Evolutionary conservation across 768 basidiomycete genomes (phyloP).

Genomic region (Floccularia luteovirens): DNA sequence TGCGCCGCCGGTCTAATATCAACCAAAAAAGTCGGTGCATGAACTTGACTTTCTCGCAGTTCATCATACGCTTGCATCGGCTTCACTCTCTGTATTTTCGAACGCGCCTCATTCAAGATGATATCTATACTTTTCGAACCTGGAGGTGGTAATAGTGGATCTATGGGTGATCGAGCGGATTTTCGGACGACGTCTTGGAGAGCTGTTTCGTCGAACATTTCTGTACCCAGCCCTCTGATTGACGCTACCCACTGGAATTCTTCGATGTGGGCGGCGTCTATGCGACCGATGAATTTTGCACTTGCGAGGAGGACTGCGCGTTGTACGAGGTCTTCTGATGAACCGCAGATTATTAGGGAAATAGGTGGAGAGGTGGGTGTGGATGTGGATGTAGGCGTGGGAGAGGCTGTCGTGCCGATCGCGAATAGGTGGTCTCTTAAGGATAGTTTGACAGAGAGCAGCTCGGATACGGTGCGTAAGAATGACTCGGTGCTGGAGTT

Average conservation of each 20-base stretch:
- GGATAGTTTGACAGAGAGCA: constrained; percentile 32
- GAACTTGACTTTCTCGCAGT: constrained; percentile 41
- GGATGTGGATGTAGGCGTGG: too few relatives aligned
- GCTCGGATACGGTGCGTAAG: constrained; percentile 43
- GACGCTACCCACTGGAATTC: constrained; percentile 30
- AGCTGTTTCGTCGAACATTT: constrained; percentile 56
- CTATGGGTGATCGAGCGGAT: constrained; percentile 47
- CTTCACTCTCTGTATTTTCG: constrained; percentile 57
- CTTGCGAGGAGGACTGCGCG: constrained; percentile 57
- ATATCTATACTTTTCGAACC: constrained; percentile 54
- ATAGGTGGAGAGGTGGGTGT: constrained; percentile 21
- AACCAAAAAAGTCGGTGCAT: constrained; percentile 64
- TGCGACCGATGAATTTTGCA: constrained; percentile 64
- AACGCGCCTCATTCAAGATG: constrained; percentile 50
- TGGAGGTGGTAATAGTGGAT: constrained; percentile 56
- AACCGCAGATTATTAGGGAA: constrained; percentile 51
- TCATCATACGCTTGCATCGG: constrained; percentile 54
- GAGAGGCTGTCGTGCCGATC: constrained; percentile 39
- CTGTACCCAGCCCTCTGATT: constrained; percentile 46
- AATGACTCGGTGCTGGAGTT: constrained; percentile 50
- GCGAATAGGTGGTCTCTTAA: constrained; percentile 44
- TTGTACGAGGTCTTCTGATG: constrained; percentile 49
- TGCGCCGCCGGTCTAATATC: constrained; percentile 68
- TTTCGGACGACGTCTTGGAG: constrained; percentile 69
- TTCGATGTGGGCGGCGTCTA: constrained; percentile 27